phyloP scores from a whole-genome alignment of 768 basidiomycete species.

The Tephrocybe sp. region DNA sequence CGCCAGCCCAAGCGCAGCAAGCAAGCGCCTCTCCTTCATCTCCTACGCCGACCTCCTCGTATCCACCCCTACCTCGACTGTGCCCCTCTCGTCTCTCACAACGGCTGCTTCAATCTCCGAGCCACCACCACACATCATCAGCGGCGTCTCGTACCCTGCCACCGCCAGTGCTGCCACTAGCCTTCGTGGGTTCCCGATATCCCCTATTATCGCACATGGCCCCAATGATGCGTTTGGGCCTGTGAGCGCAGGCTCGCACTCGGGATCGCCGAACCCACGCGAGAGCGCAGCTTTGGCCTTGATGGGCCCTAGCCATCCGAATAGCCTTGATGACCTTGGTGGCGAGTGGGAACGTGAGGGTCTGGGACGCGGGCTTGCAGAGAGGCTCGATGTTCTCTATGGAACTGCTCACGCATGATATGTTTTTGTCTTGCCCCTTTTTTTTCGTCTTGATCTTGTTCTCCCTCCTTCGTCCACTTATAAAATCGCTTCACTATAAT shows the following conservation, averaged over 20 bases:
- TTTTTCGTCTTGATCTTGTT: neutral
- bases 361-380: conserved; percentile 78
- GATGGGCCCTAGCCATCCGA: neutral
- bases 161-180: conserved; percentile 26
- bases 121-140: conserved; percentile 78
- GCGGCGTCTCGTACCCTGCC: conserved; percentile 44
- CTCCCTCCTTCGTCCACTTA: neutral
- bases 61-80: conserved; percentile 70
- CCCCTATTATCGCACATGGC: neutral
- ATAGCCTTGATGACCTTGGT: conserved; percentile 57
- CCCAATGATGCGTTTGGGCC: conserved; percentile 6
- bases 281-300: neutral
- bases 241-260: neutral
- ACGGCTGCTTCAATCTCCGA: conserved; percentile 54
- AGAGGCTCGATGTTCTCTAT: conserved; percentile 58
- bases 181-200: conserved; percentile 22
- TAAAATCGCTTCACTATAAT: neutral
- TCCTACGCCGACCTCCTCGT: conserved; percentile 85
- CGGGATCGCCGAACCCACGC: conserved; percentile 1
- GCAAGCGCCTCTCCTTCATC: conserved; percentile 85
- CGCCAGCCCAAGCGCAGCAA: conserved; percentile 32
- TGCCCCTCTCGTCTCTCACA: conserved; percentile 74
- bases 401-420: conserved; percentile 7
- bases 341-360: conserved; percentile 91
- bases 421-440: neutral